These are phyloP conservation scores for Botrytis fabae DNA, from an alignment of 2,329 filamentous ascomycete species.

Conservation along the genomic window DNA sequence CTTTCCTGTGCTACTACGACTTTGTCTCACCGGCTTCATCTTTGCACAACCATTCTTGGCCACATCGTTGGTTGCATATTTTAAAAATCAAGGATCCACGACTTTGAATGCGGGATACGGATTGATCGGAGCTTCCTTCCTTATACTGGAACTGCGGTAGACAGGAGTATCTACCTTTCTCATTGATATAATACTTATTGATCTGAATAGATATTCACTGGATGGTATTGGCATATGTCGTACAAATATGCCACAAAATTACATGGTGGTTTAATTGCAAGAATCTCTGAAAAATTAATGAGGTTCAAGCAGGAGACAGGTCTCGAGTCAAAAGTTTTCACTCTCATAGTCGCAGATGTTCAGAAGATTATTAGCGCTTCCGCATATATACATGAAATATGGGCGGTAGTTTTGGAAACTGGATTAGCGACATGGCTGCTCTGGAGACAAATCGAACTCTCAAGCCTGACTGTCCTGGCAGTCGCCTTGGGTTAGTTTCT, in stretches of 20 bases:
- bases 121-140: neutral
- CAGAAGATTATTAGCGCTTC: constrained; percentile 36
- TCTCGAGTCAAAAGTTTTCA: constrained; percentile 35
- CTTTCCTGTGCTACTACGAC: constrained; percentile 19
- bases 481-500: constrained; percentile 16
- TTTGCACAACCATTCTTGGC: constrained; percentile 29
- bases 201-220: neutral
- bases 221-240: neutral
- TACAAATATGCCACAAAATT: neutral
- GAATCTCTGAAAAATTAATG: neutral
- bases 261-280: neutral
- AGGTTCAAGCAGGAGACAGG: neutral
- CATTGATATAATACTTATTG: neutral
- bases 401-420: constrained; percentile 35
- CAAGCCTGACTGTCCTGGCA: constrained; percentile 27
- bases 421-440: constrained; percentile 38
- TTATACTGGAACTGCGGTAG: neutral
- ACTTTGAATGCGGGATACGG: neutral
- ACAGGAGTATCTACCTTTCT: neutral
- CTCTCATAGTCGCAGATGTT: constrained; percentile 38
- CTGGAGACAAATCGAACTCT: constrained; percentile 35
- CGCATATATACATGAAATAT: constrained; percentile 35
- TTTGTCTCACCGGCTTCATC: constrained; percentile 26
- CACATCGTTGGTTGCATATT: neutral
- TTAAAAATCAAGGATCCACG: neutral